phyloP scores from a whole-genome alignment of 179 eudicot genomes.

The Monotropa hypopitys region DNA sequence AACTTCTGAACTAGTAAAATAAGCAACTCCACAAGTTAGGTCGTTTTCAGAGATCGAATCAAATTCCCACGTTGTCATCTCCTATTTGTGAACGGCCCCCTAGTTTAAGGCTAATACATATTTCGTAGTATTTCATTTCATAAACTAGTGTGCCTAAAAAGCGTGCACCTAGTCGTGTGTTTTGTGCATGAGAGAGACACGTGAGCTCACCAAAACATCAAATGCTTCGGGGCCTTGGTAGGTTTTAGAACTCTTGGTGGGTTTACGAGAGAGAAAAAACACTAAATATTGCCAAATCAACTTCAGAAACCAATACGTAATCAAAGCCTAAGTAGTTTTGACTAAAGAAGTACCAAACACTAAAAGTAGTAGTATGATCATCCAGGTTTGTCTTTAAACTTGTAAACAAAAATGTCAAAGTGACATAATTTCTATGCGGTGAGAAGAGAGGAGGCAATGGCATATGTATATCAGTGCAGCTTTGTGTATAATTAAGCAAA shows the following conservation, averaged over 20 bases:
- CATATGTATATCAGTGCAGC: background rate
- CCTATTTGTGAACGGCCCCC: background rate
- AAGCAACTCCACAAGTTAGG: background rate
- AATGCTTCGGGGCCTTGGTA: background rate
- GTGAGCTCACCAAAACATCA: background rate
- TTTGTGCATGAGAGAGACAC: background rate
- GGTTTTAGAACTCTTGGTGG: background rate
- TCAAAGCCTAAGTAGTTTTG: background rate
- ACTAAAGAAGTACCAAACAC: background rate
- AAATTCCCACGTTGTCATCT: background rate
- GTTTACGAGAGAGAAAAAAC: background rate
- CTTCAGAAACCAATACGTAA: background rate
- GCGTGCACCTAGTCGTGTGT: background rate
- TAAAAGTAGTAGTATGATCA: background rate
- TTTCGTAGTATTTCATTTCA: background rate
- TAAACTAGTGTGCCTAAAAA: no score
- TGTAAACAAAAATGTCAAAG: background rate
- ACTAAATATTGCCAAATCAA: background rate
- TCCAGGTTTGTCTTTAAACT: background rate
- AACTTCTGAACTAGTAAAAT: background rate
- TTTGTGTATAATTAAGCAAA: background rate
- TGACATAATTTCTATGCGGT: background rate
- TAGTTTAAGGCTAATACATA: background rate
- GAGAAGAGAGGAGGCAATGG: background rate
- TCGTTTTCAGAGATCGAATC: background rate